These are phyloP conservation scores for Aquilaria malaccensis DNA, from an alignment of 345 rosid species.

Conservation along the genomic window DNA sequence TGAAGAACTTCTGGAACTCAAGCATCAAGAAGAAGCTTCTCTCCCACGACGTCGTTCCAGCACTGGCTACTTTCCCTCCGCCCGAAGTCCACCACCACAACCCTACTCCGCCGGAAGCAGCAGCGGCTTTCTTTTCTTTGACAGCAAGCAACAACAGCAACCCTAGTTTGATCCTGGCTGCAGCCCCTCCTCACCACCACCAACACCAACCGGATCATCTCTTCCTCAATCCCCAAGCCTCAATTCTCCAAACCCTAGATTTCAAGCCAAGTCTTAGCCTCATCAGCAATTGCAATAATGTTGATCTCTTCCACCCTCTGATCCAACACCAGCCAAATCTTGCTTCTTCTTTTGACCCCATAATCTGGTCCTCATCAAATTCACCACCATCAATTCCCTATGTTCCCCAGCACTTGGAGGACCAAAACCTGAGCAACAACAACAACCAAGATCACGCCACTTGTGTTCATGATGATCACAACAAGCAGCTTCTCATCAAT, in stretches of 20 bases:
- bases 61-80: constrained; percentile 25
- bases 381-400: background rate
- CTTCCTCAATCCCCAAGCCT: constrained; percentile 27
- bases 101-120: constrained; percentile 6
- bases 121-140: constrained; percentile 41
- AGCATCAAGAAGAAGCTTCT: constrained; percentile 82
- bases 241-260: constrained; percentile 35
- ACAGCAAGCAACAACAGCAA: constrained; percentile 23
- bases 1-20: constrained; percentile 94
- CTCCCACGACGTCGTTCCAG: constrained; percentile 40
- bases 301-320: no score
- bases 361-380: constrained; percentile 20
- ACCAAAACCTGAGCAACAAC: constrained; percentile 19
- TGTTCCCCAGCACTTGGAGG: constrained; percentile 21
- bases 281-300: background rate
- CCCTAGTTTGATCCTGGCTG: constrained; percentile 39
- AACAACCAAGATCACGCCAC: constrained; percentile 7
- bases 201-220: constrained; percentile 29
- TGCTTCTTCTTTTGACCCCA: constrained; percentile 8
- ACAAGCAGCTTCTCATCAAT: constrained; percentile 14
- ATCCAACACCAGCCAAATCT: background rate
- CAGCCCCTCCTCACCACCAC: background rate
- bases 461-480: background rate
- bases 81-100: constrained; percentile 15
- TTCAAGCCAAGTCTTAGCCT: constrained; percentile 23